A percentile compares a stretch with the other conserved stretches of the same genome.
Evolutionary conservation across 768 basidiomycete genomes (phyloP).

Genomic region (Peribolospora kevripleyi): DNA sequence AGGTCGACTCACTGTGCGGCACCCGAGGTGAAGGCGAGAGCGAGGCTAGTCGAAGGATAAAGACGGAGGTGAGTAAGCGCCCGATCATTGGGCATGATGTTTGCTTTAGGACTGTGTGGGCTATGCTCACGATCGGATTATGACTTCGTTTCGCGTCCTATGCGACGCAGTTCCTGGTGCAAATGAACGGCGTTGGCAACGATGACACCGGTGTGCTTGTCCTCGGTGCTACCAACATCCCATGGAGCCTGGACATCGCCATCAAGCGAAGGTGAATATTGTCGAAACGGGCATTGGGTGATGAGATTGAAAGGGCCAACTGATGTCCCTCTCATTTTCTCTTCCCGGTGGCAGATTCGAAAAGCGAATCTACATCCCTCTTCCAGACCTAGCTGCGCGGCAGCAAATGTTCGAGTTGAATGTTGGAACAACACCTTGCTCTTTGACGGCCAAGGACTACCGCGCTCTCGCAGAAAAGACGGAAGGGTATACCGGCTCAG

Average conservation of each 20-base stretch:
- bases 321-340: neutral
- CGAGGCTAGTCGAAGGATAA: conserved; percentile 87
- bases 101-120: neutral
- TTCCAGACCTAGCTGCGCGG: conserved; percentile 77
- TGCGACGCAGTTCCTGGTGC: conserved; percentile 35
- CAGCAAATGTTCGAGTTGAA: conserved; percentile 93
- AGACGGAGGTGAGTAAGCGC: conserved; percentile 46
- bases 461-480: conserved; percentile 57
- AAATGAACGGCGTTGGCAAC: conserved; percentile 97
- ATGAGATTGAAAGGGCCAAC: conserved; percentile 38
- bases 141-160: conserved; percentile 2
- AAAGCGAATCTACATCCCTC: conserved; percentile 93
- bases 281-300: neutral
- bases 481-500: conserved; percentile 76
- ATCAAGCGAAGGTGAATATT: conserved; percentile 24
- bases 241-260: conserved; percentile 91
- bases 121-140: conserved; percentile 7
- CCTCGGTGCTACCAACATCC: conserved; percentile 91
- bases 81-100: neutral
- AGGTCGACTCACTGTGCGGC: conserved; percentile 87
- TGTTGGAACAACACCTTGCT: conserved; percentile 73
- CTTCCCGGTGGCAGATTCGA: conserved; percentile 39
- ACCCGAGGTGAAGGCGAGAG: conserved; percentile 91
- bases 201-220: conserved; percentile 92
- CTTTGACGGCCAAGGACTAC: conserved; percentile 54